Conservation (phyloP, 305 asterid genomes). For the Euphrasia arctica region DNA sequence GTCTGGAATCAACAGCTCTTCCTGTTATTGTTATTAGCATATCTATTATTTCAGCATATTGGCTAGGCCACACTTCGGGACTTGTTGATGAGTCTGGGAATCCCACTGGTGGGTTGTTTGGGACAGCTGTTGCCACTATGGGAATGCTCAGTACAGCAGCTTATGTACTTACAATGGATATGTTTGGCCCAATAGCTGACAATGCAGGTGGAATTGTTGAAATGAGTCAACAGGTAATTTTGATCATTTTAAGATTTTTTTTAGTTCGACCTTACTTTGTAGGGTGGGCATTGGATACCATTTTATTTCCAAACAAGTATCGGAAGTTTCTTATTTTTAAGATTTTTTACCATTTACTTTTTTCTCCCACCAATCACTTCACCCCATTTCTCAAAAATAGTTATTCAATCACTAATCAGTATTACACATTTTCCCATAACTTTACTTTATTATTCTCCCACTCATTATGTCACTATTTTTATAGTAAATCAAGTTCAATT, state of each 20-base stretch:
- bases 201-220: conserved; percentile 99
- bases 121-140: conserved; percentile 99
- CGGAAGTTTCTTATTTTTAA: too few species aligned
- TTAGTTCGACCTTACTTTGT: too few species aligned
- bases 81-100: conserved; percentile 86
- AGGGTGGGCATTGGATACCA: too few species aligned
- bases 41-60: conserved; percentile 83
- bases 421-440: too few species aligned
- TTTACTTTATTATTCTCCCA: too few species aligned
- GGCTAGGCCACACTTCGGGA: conserved; percentile 99
- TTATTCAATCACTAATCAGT: too few species aligned
- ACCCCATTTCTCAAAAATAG: too few species aligned
- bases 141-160: conserved; percentile 99
- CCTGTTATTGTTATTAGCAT: conserved; percentile 92
- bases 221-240: conserved; percentile 98
- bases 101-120: conserved; percentile 99
- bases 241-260: conserved; percentile 21
- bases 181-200: conserved; percentile 99
- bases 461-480: too few species aligned
- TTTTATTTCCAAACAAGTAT: too few species aligned
- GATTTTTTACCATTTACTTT: too few species aligned
- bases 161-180: conserved; percentile 98
- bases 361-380: too few species aligned
- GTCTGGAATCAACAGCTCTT: conserved; percentile 98
- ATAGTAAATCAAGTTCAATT: too few species aligned